phyloP scores from a whole-genome alignment of 1,284 basidiomycete species.

The Termitomyces sp. region DNA sequence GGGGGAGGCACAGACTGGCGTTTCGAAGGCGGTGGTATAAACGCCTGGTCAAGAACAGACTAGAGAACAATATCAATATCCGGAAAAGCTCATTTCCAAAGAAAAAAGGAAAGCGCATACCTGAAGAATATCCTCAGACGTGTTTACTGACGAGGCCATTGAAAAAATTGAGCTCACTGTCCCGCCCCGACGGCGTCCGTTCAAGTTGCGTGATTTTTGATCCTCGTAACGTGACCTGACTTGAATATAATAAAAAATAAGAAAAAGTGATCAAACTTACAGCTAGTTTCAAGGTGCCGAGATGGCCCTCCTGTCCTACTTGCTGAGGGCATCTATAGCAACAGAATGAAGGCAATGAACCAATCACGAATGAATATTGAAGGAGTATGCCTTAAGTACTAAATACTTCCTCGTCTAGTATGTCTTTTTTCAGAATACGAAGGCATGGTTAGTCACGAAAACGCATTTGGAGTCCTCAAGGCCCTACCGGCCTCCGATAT shows the following conservation, averaged over 20 bases:
- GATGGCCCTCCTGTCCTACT: too few relatives aligned
- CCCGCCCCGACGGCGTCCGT: slow-evolving; percentile 5
- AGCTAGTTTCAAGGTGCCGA: too few relatives aligned
- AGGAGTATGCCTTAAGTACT: too few relatives aligned
- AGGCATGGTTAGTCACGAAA: neutral
- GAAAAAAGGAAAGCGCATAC: slow-evolving; percentile 13
- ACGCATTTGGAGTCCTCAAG: neutral
- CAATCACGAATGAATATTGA: too few relatives aligned
- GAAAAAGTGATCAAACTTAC: too few relatives aligned
- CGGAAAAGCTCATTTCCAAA: neutral
- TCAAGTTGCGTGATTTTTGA: slow-evolving; percentile 4
- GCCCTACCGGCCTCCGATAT: neutral
- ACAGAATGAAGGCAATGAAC: too few relatives aligned
- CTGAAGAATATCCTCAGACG: slow-evolving; percentile 27
- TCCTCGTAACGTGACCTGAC: slow-evolving; percentile 1
- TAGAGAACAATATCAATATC: slow-evolving; percentile 13
- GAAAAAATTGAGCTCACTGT: slow-evolving; percentile 8
- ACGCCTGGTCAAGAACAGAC: slow-evolving; percentile 32
- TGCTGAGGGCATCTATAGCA: too few relatives aligned
- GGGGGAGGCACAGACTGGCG: slow-evolving; percentile 14
- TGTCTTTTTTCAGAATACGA: neutral
- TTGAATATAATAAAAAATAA: neutral
- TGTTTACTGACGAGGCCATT: slow-evolving; percentile 12
- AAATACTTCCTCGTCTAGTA: too few relatives aligned
- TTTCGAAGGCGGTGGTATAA: slow-evolving; percentile 26